Conservation (phyloP, 2,329 filamentous ascomycete genomes). For the Pseudogymnoascus sp. region DNA sequence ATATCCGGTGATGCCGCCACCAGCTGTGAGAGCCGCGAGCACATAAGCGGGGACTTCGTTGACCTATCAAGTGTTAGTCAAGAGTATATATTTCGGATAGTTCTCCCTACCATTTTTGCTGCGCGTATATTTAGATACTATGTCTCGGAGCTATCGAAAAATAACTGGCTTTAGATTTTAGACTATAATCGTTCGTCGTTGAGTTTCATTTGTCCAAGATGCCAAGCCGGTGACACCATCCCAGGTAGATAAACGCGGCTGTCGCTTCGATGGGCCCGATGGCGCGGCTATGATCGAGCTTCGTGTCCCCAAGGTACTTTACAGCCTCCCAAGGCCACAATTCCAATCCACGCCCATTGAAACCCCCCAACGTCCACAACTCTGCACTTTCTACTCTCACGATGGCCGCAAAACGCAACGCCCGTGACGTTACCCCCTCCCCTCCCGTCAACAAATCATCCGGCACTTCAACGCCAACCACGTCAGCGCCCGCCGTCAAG, state of each 20-base stretch:
- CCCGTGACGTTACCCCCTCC: constrained; percentile 23
- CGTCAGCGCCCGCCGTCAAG: constrained; percentile 19
- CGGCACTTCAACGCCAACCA: constrained; percentile 20
- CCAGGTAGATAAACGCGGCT: constrained; percentile 1
- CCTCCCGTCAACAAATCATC: constrained; percentile 17
- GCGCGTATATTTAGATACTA: not conserved
- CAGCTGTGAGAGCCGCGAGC: constrained; percentile 73
- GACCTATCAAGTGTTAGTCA: constrained; percentile 18
- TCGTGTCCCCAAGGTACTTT: constrained; percentile 21
- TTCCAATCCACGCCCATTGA: not conserved
- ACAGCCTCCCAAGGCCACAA: constrained; percentile 5
- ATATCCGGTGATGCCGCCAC: constrained; percentile 83
- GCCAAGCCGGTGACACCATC: constrained; percentile 2
- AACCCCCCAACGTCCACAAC: constrained; percentile 13
- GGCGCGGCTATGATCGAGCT: constrained; percentile 18
- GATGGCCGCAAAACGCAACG: constrained; percentile 46
- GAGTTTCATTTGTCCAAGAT: not conserved
- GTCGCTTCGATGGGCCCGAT: not conserved
- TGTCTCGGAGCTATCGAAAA: not conserved
- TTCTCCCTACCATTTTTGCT: not conserved
- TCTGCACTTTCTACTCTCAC: constrained; percentile 15
- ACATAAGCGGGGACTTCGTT: constrained; percentile 61
- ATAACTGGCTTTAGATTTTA: not conserved
- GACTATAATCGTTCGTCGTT: not conserved
- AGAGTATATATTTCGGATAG: not conserved